phyloP scores from a whole-genome alignment of 2,329 filamentous ascomycete genomes.

The Cladosporium sp. region DNA sequence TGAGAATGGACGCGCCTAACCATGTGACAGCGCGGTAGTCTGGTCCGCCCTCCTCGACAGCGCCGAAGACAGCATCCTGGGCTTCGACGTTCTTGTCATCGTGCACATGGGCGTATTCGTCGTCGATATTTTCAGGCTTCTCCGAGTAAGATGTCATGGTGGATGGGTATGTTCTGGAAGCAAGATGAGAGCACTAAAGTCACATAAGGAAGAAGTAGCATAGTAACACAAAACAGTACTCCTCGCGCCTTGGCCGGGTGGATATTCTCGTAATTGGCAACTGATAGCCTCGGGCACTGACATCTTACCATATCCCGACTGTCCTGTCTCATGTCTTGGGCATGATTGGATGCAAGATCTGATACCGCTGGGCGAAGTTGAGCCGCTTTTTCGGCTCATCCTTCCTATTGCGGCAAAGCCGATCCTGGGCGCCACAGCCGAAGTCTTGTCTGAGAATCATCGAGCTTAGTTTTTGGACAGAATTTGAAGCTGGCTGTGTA shows the following conservation, averaged over 20 bases:
- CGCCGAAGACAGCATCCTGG: slow-evolving; percentile 26
- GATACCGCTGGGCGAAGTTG: not conserved
- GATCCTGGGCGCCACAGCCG: slow-evolving; percentile 4
- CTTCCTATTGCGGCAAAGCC: slow-evolving; percentile 1
- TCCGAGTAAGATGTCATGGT: slow-evolving; percentile 9
- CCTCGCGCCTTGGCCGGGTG: not conserved
- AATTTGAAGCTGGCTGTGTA: not conserved
- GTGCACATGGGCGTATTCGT: slow-evolving; percentile 13
- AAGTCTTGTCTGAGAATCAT: slow-evolving; percentile 1
- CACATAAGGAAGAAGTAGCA: not conserved
- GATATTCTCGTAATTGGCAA: slow-evolving; percentile 3
- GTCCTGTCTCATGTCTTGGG: not conserved
- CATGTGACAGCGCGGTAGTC: slow-evolving; percentile 37
- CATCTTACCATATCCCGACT: not conserved
- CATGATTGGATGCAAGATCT: slow-evolving; percentile 2
- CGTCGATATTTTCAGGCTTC: slow-evolving; percentile 9
- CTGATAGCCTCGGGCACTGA: slow-evolving; percentile 3
- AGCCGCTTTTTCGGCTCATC: not conserved
- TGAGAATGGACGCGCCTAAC: slow-evolving; percentile 46
- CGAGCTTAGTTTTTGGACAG: not conserved
- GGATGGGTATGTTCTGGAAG: not conserved
- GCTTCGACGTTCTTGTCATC: slow-evolving; percentile 20
- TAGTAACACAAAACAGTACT: not conserved
- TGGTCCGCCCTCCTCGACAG: slow-evolving; percentile 22
- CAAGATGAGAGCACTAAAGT: not conserved